These are phyloP conservation scores for Auriscalpium vulgare DNA, from an alignment of 768 basidiomycete species.

Conservation along the genomic window DNA sequence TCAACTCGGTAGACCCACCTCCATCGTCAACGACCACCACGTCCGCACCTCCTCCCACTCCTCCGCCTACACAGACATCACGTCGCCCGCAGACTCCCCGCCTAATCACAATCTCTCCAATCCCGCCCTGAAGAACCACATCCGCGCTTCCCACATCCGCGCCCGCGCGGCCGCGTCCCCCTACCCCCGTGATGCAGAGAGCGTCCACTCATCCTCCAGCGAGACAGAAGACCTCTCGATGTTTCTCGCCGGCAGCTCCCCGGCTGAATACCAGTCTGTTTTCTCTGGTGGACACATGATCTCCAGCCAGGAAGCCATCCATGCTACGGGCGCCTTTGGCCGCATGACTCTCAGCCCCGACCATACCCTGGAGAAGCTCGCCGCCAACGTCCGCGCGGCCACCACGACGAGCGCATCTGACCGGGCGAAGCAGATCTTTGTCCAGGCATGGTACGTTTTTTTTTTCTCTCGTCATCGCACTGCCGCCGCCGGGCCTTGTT, in stretches of 20 bases:
- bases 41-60: constrained; percentile 35
- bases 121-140: constrained; percentile 69
- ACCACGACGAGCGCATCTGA: constrained; percentile 90
- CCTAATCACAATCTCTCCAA: constrained; percentile 72
- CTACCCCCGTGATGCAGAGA: constrained; percentile 80
- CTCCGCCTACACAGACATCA: constrained; percentile 31
- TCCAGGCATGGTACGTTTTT: constrained; percentile 74
- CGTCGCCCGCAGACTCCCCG: constrained; percentile 50
- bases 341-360: constrained; percentile 71
- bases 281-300: constrained; percentile 39
- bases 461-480: not conserved
- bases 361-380: constrained; percentile 77
- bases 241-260: constrained; percentile 49
- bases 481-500: constrained; percentile 6
- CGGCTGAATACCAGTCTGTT: constrained; percentile 65
- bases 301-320: constrained; percentile 39
- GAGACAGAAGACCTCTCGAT: constrained; percentile 85
- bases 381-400: constrained; percentile 79
- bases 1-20: constrained; percentile 38
- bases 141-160: constrained; percentile 69
- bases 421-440: constrained; percentile 87
- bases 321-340: constrained; percentile 67
- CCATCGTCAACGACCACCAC: constrained; percentile 33
- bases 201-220: constrained; percentile 79
- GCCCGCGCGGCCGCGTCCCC: constrained; percentile 77